phyloP scores from a whole-genome alignment of 2,329 filamentous ascomycete species.

The Aspergillus neotritici region DNA sequence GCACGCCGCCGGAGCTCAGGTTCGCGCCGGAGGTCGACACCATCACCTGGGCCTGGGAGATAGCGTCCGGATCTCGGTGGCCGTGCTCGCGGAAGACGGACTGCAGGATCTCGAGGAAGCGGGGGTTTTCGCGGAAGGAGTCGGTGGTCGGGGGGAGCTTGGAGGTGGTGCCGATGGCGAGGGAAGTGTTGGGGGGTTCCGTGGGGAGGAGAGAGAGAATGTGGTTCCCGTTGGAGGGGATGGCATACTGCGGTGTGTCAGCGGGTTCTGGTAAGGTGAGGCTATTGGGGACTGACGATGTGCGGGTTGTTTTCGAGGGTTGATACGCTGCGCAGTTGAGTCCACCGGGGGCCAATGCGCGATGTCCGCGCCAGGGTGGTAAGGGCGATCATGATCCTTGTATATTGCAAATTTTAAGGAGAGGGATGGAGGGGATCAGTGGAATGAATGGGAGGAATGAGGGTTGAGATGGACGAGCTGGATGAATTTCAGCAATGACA shows the following conservation, averaged over 20 bases:
- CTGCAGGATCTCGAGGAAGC: constrained; percentile 53
- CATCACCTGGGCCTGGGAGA: constrained; percentile 56
- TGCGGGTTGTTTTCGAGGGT: constrained; percentile 36
- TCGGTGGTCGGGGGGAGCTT: constrained; percentile 53
- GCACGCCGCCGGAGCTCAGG: constrained; percentile 47
- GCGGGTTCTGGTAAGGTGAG: constrained; percentile 2
- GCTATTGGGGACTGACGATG: constrained; percentile 30
- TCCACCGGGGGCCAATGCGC: constrained; percentile 15
- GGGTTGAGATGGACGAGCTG: constrained; percentile 4
- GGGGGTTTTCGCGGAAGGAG: constrained; percentile 51
- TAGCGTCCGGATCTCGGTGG: constrained; percentile 50
- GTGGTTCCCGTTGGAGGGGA: constrained; percentile 37
- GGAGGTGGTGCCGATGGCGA: constrained; percentile 52
- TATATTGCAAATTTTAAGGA: too few species aligned
- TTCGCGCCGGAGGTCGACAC: constrained; percentile 53
- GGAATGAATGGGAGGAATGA: constrained; percentile 8
- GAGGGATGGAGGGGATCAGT: not conserved
- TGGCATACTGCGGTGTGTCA: constrained; percentile 43
- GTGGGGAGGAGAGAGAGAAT: constrained; percentile 54
- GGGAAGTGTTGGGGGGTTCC: constrained; percentile 46
- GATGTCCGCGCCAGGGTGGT: constrained; percentile 18
- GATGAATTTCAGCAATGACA: not conserved
- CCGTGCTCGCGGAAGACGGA: constrained; percentile 52
- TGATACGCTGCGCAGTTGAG: constrained; percentile 28
- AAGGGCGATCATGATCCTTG: constrained; percentile 17